Percentiles rank a stretch among this genome's conserved stretches.
Conservation (phyloP, 1,284 basidiomycete genomes). For the Fomitiporia mediterranea region DNA sequence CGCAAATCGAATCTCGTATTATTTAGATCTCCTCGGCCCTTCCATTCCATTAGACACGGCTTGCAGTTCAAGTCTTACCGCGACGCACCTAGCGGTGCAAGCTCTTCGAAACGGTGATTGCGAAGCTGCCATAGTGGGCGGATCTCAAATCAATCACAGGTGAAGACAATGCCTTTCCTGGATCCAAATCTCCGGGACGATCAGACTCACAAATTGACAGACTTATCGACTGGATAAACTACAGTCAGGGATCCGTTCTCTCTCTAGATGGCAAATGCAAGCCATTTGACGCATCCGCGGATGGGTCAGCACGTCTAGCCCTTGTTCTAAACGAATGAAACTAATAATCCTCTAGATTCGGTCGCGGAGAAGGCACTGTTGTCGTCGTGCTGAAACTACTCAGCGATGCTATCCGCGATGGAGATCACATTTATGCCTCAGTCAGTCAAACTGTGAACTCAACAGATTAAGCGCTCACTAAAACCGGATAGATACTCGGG, state of each 20-base stretch:
- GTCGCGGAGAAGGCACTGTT: constrained; percentile 31
- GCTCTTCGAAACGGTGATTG: constrained; percentile 42
- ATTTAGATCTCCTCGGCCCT: constrained; percentile 43
- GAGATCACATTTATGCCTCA: constrained; percentile 32
- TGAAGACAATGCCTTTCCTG: constrained; percentile 8
- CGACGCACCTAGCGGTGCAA: constrained; percentile 44
- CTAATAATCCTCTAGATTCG: constrained; percentile 26
- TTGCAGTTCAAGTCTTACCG: constrained; percentile 43
- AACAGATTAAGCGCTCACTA: background rate
- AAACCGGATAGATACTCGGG: constrained; percentile 33
- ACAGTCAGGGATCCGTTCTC: constrained; percentile 35
- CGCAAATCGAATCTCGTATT: constrained; percentile 45
- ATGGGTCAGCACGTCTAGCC: constrained; percentile 36
- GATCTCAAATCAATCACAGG: constrained; percentile 39
- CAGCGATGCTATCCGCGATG: constrained; percentile 29
- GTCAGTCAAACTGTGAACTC: constrained; percentile 21
- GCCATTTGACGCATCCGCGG: constrained; percentile 43
- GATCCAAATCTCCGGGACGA: background rate
- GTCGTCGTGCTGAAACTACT: constrained; percentile 33
- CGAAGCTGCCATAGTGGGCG: constrained; percentile 44
- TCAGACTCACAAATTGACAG: constrained; percentile 21
- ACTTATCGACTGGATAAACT: constrained; percentile 31
- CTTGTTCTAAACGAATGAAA: background rate
- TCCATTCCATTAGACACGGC: constrained; percentile 47
- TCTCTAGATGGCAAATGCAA: constrained; percentile 44